These are phyloP conservation scores for Colletotrichum brevisporum DNA, from an alignment of 2,329 filamentous ascomycete genomes.

Conservation along the genomic window DNA sequence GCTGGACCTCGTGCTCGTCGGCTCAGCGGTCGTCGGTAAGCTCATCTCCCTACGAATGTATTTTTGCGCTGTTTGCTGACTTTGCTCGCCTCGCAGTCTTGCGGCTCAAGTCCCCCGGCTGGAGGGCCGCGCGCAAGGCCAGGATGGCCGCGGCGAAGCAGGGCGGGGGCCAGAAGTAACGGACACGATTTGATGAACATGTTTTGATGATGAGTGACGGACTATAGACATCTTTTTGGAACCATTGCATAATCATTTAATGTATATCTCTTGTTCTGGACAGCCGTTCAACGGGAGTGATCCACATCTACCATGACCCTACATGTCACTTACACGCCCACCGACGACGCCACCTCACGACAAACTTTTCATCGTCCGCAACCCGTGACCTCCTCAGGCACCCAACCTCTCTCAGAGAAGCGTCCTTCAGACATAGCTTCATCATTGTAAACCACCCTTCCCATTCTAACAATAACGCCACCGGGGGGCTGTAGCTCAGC, in stretches of 20 bases:
- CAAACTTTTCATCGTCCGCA: no score
- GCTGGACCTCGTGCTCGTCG: slow-evolving; percentile 47
- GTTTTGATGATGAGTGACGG: background rate
- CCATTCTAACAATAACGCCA: no score
- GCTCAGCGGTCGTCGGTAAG: slow-evolving; percentile 44
- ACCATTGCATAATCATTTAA: background rate
- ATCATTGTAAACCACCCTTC: no score
- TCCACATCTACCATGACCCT: no score
- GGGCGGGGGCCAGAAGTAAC: slow-evolving; percentile 16
- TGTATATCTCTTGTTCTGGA: background rate
- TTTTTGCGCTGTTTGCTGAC: background rate
- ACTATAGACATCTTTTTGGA: background rate
- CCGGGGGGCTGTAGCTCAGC: no score
- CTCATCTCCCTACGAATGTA: background rate
- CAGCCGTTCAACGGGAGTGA: no score
- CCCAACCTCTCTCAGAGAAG: no score
- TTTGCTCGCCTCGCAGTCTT: slow-evolving; percentile 23
- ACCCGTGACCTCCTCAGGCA: no score
- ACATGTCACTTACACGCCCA: no score
- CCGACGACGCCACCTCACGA: no score
- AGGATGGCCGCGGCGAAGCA: slow-evolving; percentile 34
- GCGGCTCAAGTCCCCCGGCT: slow-evolving; percentile 34
- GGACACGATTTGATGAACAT: slow-evolving; percentile 3
- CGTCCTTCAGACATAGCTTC: no score
- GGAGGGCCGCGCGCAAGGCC: slow-evolving; percentile 35